Evolutionary conservation across 495 filamentous ascomycete genomes (phyloP).

Genomic region (Tuber borchii): DNA sequence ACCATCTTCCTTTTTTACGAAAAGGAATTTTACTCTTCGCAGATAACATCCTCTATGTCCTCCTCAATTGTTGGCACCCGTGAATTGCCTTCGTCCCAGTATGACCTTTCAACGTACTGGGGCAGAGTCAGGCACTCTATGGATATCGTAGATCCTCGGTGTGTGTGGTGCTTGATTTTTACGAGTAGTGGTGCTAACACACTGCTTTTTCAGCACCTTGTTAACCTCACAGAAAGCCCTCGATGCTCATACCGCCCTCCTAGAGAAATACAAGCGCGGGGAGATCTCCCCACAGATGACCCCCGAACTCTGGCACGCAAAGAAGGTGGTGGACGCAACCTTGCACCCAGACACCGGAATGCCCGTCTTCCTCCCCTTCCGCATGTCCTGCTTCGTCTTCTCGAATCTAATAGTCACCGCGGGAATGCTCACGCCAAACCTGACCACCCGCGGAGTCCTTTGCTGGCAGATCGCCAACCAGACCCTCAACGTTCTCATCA

Average conservation of each 20-base stretch:
- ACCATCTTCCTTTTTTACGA: neutral
- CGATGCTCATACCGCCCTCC: constrained; percentile 69
- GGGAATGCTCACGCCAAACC: constrained; percentile 89
- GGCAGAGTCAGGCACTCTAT: constrained; percentile 86
- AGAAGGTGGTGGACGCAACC: constrained; percentile 94
- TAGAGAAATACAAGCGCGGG: constrained; percentile 76
- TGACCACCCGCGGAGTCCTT: constrained; percentile 75
- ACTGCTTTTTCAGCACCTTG: constrained; percentile 22
- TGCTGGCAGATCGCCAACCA: constrained; percentile 96
- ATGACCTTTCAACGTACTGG: constrained; percentile 90
- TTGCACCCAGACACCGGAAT: constrained; percentile 91
- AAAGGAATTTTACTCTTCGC: neutral
- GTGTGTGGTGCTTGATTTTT: constrained; percentile 45
- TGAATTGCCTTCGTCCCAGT: constrained; percentile 80
- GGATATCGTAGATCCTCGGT: constrained; percentile 92
- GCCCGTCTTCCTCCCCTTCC: constrained; percentile 87
- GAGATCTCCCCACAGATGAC: constrained; percentile 66
- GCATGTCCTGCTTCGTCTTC: constrained; percentile 93
- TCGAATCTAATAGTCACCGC: constrained; percentile 94
- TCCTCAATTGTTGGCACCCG: constrained; percentile 78
- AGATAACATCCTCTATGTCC: constrained; percentile 57
- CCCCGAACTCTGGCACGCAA: constrained; percentile 84
- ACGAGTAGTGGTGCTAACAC: constrained; percentile 6
- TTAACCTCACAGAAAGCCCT: constrained; percentile 46
- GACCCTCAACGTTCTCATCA: constrained; percentile 95